phyloP scores from a whole-genome alignment of 163 green algal species.

The Scenedesmus sp. region DNA sequence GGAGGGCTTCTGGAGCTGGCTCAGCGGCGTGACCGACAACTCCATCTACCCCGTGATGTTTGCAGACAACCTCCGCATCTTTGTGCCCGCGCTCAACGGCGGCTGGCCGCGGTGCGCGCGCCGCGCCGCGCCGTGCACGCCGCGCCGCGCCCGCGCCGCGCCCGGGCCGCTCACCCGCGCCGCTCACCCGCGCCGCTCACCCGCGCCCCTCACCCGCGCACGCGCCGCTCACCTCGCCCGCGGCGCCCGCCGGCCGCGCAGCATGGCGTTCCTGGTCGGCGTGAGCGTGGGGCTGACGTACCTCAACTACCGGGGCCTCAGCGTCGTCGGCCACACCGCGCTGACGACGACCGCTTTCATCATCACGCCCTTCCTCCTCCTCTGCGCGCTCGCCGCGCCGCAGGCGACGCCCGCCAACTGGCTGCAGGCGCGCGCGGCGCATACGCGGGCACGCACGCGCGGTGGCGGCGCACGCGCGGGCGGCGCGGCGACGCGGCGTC shows the following conservation, averaged over 20 bases:
- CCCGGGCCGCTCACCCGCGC: too few relatives aligned
- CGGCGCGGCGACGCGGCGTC: too few relatives aligned
- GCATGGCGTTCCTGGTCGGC: conserved; percentile 66
- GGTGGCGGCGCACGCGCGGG: too few relatives aligned
- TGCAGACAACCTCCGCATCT: conserved; percentile 83
- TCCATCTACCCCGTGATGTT: conserved; percentile 95
- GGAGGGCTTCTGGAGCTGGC: conserved; percentile 94
- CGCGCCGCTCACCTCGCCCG: too few relatives aligned
- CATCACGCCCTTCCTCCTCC: conserved; percentile 87
- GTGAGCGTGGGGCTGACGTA: conserved; percentile 76
- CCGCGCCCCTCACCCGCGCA: too few relatives aligned
- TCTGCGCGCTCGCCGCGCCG: conserved; percentile 73
- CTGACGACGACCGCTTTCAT: conserved; percentile 84
- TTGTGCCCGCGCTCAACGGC: conserved; percentile 68
- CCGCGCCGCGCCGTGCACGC: too few relatives aligned
- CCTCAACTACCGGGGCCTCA: conserved; percentile 85
- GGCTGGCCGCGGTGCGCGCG: conserved; percentile 48
- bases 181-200: too few relatives aligned
- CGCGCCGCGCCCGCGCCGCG: too few relatives aligned
- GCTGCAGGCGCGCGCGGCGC: conserved; percentile 50
- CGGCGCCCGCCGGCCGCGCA: not conserved
- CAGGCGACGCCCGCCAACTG: conserved; percentile 71
- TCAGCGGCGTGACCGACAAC: conserved; percentile 97
- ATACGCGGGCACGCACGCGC: not conserved
- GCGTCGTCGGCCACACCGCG: conserved; percentile 87